These are phyloP conservation scores for Eucalyptus camaldulensis DNA, from an alignment of 345 rosid species.

Conservation along the genomic window DNA sequence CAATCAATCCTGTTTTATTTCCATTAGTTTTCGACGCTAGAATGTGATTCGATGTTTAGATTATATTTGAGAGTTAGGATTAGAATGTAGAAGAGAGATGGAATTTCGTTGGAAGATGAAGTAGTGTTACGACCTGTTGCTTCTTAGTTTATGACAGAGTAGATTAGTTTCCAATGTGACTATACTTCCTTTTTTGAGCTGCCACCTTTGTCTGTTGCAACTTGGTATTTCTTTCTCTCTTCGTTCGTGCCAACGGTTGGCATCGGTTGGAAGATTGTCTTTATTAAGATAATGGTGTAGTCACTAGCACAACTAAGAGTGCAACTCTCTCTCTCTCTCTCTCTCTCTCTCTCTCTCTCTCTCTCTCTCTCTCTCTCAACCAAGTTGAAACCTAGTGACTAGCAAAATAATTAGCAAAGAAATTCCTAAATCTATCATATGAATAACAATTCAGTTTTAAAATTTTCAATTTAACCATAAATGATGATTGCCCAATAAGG, in stretches of 20 bases:
- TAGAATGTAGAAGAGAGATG: not conserved
- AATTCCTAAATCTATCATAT: no score
- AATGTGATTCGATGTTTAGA: not conserved
- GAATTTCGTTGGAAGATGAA: not conserved
- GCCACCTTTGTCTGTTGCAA: no score
- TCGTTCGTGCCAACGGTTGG: not conserved
- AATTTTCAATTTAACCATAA: not conserved
- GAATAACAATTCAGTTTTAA: no score
- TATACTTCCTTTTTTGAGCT: not conserved
- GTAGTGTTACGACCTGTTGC: not conserved
- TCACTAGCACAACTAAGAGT: not conserved
- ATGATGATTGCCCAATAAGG: not conserved
- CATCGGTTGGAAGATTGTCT: not conserved
- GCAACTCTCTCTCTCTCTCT: not conserved
- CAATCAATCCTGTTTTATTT: not conserved
- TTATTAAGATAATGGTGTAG: not conserved
- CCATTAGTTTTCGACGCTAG: not conserved
- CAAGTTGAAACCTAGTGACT: not conserved
- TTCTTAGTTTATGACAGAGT: not conserved
- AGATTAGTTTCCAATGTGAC: not conserved
- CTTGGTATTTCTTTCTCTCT: not conserved
- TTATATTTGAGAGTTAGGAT: not conserved
- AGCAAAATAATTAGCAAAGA: no score
- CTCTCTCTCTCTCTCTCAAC: no score
- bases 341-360: no score